Evolutionary conservation across 441 rosid genomes (phyloP), one percentile per base, ranked within the genome.

Genomic region (Adansonia madagascariensis): DNA sequence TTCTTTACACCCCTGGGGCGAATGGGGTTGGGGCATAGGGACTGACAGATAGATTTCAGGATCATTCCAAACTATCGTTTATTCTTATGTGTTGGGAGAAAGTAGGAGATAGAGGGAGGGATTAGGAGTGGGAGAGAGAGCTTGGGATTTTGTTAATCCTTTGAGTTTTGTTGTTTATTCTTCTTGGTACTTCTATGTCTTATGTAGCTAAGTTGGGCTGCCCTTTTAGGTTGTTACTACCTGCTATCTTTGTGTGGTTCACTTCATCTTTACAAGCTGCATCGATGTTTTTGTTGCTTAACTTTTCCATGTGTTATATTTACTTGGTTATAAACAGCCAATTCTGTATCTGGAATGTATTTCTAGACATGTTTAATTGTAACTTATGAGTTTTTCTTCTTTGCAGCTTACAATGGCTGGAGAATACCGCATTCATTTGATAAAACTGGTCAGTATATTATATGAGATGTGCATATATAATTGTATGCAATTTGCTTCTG

Each of bases 391-490:
- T 55, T 46, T 68, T 68, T 56, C 79, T 74, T 3, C 73, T 77
- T 86, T 87, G 89, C 93, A 97, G 99, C 91, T 93, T 57, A 91
- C 95, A 31, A 85, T 95, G 90, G 88, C 94, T 0, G 99, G 95
- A 71, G 99, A 97, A 78, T 88, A 85, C 52, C 98, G 98, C 22
- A 74, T 85, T 73, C 99, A 98, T 62, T 91, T 97, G 68, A 83
- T 89, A 66, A 97, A 95, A 85, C 71, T 97, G 99, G 99, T 97
- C 20, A 86, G 97, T 94, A 66, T 68, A 77, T 68, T 39, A 66
- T 75, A 31, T 73, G 65, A 56, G 24, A 39, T 15, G 41, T 10
- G 3, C 14, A 46, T 46, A 20, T 70, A 7, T 18, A 18, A 4
- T 69, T 69, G 12, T 3, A 11, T 69, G 18, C 12, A 47, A 68